A percentile compares a stretch with the other conserved stretches of the same genome.
phyloP scores from a whole-genome alignment of 192 early-diverging fungal genomes.

The Piromyces sp. region DNA sequence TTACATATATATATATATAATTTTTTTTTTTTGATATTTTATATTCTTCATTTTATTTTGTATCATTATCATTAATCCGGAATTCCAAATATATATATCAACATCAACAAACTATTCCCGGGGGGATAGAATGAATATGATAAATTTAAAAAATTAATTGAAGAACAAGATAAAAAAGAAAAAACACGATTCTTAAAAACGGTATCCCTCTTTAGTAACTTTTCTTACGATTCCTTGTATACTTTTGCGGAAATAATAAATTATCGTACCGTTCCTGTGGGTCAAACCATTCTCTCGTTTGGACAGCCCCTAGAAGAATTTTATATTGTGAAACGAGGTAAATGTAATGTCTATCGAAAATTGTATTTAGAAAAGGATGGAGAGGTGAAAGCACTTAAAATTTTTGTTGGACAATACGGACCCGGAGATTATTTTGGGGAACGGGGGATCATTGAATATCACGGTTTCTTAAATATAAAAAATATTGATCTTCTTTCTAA shows the following conservation, averaged over 20 bases:
- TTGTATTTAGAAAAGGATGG: not conserved
- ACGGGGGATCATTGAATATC: not conserved
- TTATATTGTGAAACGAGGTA: not conserved
- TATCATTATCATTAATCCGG: too few species aligned
- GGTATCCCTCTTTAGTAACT: not conserved
- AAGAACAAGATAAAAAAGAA: not conserved
- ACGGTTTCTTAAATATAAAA: not conserved
- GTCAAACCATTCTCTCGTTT: not conserved
- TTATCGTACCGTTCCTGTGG: not conserved
- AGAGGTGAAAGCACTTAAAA: not conserved
- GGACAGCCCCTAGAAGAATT: not conserved
- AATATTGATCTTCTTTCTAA: not conserved
- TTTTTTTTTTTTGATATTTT: too few species aligned
- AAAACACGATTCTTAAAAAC: not conserved
- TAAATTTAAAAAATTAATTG: not conserved
- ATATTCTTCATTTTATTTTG: too few species aligned
- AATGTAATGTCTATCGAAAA: not conserved
- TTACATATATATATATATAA: too few species aligned
- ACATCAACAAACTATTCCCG: too few species aligned
- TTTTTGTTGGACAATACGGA: not conserved
- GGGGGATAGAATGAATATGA: not conserved
- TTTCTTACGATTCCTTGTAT: not conserved
- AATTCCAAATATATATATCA: too few species aligned
- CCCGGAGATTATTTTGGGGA: not conserved
- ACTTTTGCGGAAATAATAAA: not conserved